These are phyloP conservation scores for Apiospora rasikravindrae DNA, from an alignment of 2,329 filamentous ascomycete genomes.

Conservation along the genomic window DNA sequence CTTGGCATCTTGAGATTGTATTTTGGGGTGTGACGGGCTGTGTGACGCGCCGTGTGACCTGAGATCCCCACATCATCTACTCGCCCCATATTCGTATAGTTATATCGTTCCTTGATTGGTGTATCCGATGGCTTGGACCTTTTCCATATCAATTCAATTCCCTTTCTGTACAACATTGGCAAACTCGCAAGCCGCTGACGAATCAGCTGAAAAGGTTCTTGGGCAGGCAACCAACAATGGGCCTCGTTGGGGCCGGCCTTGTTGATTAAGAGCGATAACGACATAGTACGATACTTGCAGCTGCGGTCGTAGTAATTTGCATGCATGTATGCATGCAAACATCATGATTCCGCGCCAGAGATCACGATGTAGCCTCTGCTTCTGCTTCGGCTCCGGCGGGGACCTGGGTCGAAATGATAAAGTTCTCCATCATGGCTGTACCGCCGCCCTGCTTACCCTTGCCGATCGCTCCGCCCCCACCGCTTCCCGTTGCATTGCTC, in stretches of 20 bases:
- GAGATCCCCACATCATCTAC: neutral
- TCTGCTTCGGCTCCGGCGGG: constrained; percentile 42
- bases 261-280: neutral
- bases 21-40: neutral
- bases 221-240: neutral
- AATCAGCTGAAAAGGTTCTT: constrained; percentile 4
- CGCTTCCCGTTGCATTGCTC: constrained; percentile 36
- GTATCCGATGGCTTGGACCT: neutral
- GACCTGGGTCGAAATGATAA: constrained; percentile 80
- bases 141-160: neutral
- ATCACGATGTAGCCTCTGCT: constrained; percentile 13
- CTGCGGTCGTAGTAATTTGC: neutral
- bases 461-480: constrained; percentile 33
- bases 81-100: neutral
- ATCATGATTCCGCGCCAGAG: neutral
- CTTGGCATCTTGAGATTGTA: neutral
- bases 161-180: neutral
- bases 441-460: constrained; percentile 44
- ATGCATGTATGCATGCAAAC: neutral
- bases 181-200: neutral
- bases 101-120: neutral
- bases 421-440: constrained; percentile 81
- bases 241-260: neutral
- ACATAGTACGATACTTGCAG: neutral
- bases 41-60: constrained; percentile 6